Evolutionary conservation across 1,139 yeast genomes (phyloP).

Genomic region (Suhomyces coccinellae): DNA sequence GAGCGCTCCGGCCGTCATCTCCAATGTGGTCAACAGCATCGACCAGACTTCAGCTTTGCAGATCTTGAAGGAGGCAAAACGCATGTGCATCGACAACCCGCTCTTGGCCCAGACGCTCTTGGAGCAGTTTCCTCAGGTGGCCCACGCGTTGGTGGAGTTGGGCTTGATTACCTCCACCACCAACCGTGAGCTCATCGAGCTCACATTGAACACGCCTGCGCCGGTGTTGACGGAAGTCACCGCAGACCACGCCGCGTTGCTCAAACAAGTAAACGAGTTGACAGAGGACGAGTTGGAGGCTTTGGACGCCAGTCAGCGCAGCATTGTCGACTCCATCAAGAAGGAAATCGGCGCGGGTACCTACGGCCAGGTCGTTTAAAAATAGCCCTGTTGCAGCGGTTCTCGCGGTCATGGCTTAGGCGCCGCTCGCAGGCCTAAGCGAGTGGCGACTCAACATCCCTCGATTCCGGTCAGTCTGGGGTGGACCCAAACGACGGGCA

Average conservation of each 20-base stretch:
- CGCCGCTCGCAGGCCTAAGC: background rate
- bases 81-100: conserved; percentile 63
- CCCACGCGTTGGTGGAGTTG: conserved; percentile 80
- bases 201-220: conserved; percentile 36
- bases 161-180: conserved; percentile 60
- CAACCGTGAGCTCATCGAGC: conserved; percentile 54
- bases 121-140: conserved; percentile 71
- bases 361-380: conserved; percentile 34
- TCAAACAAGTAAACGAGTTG: conserved; percentile 58
- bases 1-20: conserved; percentile 61
- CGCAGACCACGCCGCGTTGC: conserved; percentile 51
- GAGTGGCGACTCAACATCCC: background rate
- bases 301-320: conserved; percentile 60
- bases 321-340: conserved; percentile 37
- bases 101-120: conserved; percentile 63
- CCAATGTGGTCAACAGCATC: conserved; percentile 56
- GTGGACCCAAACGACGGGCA: too few relatives aligned
- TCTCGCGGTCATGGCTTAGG: background rate
- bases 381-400: background rate
- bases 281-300: conserved; percentile 62
- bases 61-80: conserved; percentile 61
- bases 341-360: conserved; percentile 47
- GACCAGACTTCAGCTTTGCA: conserved; percentile 58
- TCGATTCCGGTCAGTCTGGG: background rate
- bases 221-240: conserved; percentile 44